Evolutionary conservation across 306 rosid genomes (phyloP).

Genomic region (Cucurbita maxima): DNA sequence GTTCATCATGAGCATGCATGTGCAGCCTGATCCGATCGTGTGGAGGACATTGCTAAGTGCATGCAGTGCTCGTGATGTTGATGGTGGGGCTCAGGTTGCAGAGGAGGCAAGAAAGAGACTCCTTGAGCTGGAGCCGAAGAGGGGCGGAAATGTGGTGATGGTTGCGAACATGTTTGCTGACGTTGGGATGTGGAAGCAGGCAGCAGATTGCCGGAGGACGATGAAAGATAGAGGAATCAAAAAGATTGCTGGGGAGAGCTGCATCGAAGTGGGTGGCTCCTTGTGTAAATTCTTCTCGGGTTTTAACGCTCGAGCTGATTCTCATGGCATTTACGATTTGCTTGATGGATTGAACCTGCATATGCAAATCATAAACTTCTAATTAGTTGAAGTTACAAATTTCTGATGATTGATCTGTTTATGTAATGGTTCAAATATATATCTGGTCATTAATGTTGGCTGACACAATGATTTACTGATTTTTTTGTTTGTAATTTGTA

Average conservation of each 20-base stretch:
- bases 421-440: background rate
- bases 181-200: slow-evolving; percentile 79
- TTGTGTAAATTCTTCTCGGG: slow-evolving; percentile 54
- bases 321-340: slow-evolving; percentile 25
- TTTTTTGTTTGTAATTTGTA: no score
- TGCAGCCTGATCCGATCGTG: slow-evolving; percentile 48
- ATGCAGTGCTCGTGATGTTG: slow-evolving; percentile 32
- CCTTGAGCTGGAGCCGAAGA: slow-evolving; percentile 64
- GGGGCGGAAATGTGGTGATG: slow-evolving; percentile 67
- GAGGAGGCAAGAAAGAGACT: slow-evolving; percentile 45
- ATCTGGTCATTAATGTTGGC: background rate
- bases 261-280: slow-evolving; percentile 53
- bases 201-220: slow-evolving; percentile 43
- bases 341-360: slow-evolving; percentile 55
- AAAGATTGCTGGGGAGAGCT: slow-evolving; percentile 80
- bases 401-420: background rate
- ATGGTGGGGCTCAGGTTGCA: slow-evolving; percentile 33
- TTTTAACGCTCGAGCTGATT: slow-evolving; percentile 25
- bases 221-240: slow-evolving; percentile 57
- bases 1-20: slow-evolving; percentile 47
- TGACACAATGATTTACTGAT: background rate
- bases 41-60: slow-evolving; percentile 85
- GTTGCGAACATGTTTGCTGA: slow-evolving; percentile 77
- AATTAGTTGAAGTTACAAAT: no score
- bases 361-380: slow-evolving; percentile 32